Evolutionary conservation across 2,329 filamentous ascomycete species (phyloP).

Genomic region (Diaporthe helianthi): DNA sequence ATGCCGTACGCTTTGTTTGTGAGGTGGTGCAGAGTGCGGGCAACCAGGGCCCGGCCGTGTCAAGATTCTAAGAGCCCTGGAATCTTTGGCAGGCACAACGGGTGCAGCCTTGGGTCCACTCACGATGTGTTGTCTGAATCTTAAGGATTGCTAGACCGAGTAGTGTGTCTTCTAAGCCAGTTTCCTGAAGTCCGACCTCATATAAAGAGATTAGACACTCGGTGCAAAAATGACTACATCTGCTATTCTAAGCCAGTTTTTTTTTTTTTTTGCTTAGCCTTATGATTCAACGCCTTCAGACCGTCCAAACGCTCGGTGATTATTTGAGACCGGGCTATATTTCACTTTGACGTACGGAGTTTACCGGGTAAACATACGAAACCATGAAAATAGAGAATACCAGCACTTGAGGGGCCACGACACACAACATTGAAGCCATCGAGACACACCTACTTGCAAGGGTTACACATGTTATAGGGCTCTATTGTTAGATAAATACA

Average conservation of each 20-base stretch:
- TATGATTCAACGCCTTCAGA: neutral
- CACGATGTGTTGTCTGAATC: neutral
- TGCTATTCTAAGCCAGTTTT: neutral
- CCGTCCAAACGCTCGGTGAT: too few relatives aligned
- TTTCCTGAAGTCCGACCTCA: neutral
- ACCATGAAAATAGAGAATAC: too few relatives aligned
- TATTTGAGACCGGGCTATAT: too few relatives aligned
- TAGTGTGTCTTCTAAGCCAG: neutral
- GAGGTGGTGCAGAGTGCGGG: constrained; percentile 49
- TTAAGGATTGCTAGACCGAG: too few relatives aligned
- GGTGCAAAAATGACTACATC: neutral
- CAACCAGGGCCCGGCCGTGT: constrained; percentile 37
- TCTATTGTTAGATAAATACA: too few relatives aligned
- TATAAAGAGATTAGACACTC: neutral
- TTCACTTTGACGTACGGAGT: too few relatives aligned
- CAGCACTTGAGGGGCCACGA: too few relatives aligned
- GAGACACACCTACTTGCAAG: too few relatives aligned
- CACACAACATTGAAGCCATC: too few relatives aligned
- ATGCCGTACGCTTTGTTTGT: constrained; percentile 69
- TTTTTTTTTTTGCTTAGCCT: neutral
- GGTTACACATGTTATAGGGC: too few relatives aligned
- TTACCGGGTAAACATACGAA: too few relatives aligned
- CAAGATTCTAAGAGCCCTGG: constrained; percentile 4
- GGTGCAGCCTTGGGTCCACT: too few relatives aligned
- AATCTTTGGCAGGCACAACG: neutral